Evolutionary conservation across 306 rosid genomes (phyloP), one percentile per base, ranked within the genome.

Genomic region (Comarum palustre): DNA sequence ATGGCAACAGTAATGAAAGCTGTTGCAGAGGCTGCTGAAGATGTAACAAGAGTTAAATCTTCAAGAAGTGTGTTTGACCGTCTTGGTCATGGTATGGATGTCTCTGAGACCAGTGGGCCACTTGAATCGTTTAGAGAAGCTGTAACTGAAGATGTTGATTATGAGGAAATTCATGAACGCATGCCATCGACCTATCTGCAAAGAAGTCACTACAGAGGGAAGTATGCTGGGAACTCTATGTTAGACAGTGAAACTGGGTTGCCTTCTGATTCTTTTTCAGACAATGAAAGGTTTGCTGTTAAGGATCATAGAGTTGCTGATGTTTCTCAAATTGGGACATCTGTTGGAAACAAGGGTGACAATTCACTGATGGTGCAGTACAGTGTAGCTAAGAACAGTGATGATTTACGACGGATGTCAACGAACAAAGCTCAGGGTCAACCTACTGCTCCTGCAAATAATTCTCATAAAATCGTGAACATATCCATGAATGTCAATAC

Each of bases 1-100:
- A 88, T 91, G 97, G 86, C 96, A 72, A 82, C 90, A n/a, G 93
- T 91, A 29, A 88, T 94, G 66, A 91, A 84, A 82, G 99, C 99
- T 60, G 96, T 90, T 71, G 90, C 92, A 0, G 97, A 91, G 77
- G 98, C 97, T 81, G 92, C 99, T 24, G 90, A 91, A 77, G 96
- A 91, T 80, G 96, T 87, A 66, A 75, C 69, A 38, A 87, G 88
- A 83, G 82, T 84, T 82, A 94, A 86, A 82, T 74, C 92, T 65
- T 84, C 92, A 38, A 82, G 92, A 32, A 89, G 89, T 82, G 99
- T 94, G 71, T 94, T 94, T 88, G 96, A 94, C 69, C 88, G 99
- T 72, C 92, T 94, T 55, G 87, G 99, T 73, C 81, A 85, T 73
- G 89, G 80, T 54, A 52, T 81, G 78, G 77, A 77, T 75, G 72